phyloP scores from a whole-genome alignment of 2,329 filamentous ascomycete genomes.

The Nannizzia gypsea region DNA sequence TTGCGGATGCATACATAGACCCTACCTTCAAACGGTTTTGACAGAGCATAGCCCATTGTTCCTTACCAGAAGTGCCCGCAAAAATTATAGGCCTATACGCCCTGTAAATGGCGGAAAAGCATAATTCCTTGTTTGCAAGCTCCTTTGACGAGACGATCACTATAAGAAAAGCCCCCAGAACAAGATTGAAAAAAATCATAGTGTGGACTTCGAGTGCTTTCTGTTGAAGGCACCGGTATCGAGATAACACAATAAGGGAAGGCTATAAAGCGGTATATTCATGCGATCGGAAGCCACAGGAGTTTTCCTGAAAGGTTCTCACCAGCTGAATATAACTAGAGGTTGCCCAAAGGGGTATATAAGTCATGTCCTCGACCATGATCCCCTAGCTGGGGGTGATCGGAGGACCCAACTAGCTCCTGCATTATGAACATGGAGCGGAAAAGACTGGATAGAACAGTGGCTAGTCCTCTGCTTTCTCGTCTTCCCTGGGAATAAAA shows the following conservation, averaged over 20 bases:
- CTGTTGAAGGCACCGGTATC: background rate
- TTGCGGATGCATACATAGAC: conserved; percentile 9
- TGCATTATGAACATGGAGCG: background rate
- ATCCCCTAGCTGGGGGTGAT: background rate
- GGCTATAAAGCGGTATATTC: too few relatives aligned
- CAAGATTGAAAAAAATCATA: background rate
- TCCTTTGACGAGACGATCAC: background rate
- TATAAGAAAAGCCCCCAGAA: background rate
- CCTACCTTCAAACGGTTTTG: background rate
- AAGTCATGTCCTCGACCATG: background rate
- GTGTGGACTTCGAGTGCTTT: background rate
- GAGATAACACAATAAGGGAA: background rate
- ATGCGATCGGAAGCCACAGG: too few relatives aligned
- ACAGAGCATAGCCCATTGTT: background rate
- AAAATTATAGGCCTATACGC: background rate
- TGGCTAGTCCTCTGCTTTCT: background rate
- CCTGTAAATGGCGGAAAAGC: background rate
- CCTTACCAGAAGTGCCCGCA: background rate
- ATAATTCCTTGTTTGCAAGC: background rate
- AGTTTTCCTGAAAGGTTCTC: too few relatives aligned
- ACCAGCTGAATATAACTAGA: too few relatives aligned
- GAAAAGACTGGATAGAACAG: background rate
- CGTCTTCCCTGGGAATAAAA: background rate
- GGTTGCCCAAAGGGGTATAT: background rate
- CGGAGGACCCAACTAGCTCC: background rate